Evolutionary conservation across 2,329 filamentous ascomycete species (phyloP).

Genomic region (Scedosporium apiospermum): DNA sequence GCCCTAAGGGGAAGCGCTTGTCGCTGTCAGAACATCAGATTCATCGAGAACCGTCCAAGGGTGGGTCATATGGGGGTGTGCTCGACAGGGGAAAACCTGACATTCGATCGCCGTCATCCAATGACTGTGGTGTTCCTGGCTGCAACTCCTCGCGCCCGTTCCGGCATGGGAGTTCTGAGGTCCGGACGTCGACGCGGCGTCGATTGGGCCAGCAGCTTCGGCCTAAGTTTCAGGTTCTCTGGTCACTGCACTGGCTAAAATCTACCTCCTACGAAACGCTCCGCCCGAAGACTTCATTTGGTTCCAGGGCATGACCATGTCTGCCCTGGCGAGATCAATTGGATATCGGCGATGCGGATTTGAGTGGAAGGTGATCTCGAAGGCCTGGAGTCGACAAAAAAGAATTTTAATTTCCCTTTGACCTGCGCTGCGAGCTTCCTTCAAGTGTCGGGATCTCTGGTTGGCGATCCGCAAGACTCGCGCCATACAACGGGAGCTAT

Average conservation of each 20-base stretch:
- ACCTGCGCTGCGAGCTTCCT: too few relatives aligned
- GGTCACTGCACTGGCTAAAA: conserved; percentile 1
- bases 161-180: not conserved
- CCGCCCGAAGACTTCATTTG: not conserved
- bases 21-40: not conserved
- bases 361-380: not conserved
- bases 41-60: not conserved
- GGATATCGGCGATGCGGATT: not conserved
- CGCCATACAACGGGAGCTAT: not conserved
- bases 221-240: conserved; percentile 5
- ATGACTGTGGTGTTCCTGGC: not conserved
- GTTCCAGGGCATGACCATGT: not conserved
- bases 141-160: not conserved
- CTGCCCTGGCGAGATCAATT: not conserved
- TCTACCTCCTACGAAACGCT: not conserved
- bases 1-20: not conserved
- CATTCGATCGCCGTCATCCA: not conserved
- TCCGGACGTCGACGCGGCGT: not conserved
- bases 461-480: not conserved
- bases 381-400: not conserved
- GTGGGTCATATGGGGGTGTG: not conserved
- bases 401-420: not conserved
- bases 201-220: not conserved
- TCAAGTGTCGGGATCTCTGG: not conserved
- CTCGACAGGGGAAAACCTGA: not conserved